Conservation (phyloP, 2,329 filamentous ascomycete genomes). For the Paecilomyces sp. region DNA sequence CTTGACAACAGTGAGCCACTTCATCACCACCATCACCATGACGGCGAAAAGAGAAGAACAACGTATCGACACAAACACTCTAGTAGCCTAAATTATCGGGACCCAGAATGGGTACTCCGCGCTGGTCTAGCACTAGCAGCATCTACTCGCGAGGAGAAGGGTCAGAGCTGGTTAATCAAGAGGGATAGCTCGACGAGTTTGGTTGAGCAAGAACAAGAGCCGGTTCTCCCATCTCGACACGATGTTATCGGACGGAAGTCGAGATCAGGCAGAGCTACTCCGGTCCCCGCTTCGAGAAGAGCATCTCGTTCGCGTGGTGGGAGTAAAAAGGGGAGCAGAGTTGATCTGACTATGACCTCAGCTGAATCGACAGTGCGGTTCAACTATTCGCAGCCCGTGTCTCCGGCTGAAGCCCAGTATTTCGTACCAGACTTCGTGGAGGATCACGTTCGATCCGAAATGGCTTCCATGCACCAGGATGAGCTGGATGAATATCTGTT, state of each 20-base stretch:
- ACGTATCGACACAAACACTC: slow-evolving; percentile 5
- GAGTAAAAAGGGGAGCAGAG: slow-evolving; percentile 27
- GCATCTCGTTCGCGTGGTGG: slow-evolving; percentile 24
- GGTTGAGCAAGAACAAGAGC: slow-evolving; percentile 30
- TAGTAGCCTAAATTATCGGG: slow-evolving; percentile 12
- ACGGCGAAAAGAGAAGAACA: background rate
- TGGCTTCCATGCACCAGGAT: slow-evolving; percentile 22
- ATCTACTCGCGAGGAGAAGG: slow-evolving; percentile 53
- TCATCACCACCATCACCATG: slow-evolving; percentile 6
- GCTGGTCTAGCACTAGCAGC: slow-evolving; percentile 51
- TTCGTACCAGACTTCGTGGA: slow-evolving; percentile 46
- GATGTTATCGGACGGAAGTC: slow-evolving; percentile 20
- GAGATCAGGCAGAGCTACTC: slow-evolving; percentile 30
- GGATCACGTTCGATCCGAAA: slow-evolving; percentile 31
- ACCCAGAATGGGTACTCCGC: slow-evolving; percentile 54
- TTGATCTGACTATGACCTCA: slow-evolving; percentile 29
- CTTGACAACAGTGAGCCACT: slow-evolving; percentile 19
- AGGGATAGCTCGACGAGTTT: slow-evolving; percentile 51
- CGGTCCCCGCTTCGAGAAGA: slow-evolving; percentile 21
- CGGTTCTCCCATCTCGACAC: slow-evolving; percentile 17
- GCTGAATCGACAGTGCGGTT: slow-evolving; percentile 9
- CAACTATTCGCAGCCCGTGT: slow-evolving; percentile 8
- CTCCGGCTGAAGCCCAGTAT: slow-evolving; percentile 8
- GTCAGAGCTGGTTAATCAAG: slow-evolving; percentile 55
- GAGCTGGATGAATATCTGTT: slow-evolving; percentile 11